A percentile compares a stretch with the other conserved stretches of the same genome.
phyloP scores from a whole-genome alignment of 1,284 basidiomycete species.

The Puccinia coronata region DNA sequence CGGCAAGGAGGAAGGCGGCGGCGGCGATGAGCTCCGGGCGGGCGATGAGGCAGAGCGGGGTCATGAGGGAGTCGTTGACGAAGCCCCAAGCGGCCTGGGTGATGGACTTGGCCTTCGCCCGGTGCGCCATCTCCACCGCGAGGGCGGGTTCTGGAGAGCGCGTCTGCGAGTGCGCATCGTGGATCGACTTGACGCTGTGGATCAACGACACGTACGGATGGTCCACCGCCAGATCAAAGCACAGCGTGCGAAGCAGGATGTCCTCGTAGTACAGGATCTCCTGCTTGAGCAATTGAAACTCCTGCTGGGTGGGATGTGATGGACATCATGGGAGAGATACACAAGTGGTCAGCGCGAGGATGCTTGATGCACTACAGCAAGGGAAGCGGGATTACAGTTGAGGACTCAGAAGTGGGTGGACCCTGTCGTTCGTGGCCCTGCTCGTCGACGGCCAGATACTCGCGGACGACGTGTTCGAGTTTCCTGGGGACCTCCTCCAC shows the following conservation, averaged over 20 bases:
- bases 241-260: slow-evolving; percentile 53
- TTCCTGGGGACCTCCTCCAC: slow-evolving; percentile 53
- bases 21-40: slow-evolving; percentile 43
- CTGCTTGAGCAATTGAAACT: slow-evolving; percentile 49
- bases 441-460: slow-evolving; percentile 49
- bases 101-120: slow-evolving; percentile 40
- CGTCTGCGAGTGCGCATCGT: not conserved
- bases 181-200: slow-evolving; percentile 12
- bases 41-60: slow-evolving; percentile 36
- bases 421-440: slow-evolving; percentile 26
- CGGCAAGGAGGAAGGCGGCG: slow-evolving; percentile 33
- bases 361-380: not conserved
- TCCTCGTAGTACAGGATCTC: slow-evolving; percentile 54
- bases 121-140: slow-evolving; percentile 25
- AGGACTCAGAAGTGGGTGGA: slow-evolving; percentile 18
- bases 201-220: slow-evolving; percentile 53
- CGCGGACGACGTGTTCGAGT: slow-evolving; percentile 52
- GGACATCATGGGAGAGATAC: too few relatives aligned
- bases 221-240: slow-evolving; percentile 55
- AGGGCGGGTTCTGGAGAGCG: not conserved
- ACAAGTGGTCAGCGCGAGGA: not conserved
- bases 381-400: slow-evolving; percentile 18
- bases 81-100: slow-evolving; percentile 49
- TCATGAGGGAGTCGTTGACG: slow-evolving; percentile 45
- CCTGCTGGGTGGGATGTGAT: slow-evolving; percentile 15